phyloP scores from a whole-genome alignment of 352 stramenopile genomes.

The Thraustochytrium sp. region DNA sequence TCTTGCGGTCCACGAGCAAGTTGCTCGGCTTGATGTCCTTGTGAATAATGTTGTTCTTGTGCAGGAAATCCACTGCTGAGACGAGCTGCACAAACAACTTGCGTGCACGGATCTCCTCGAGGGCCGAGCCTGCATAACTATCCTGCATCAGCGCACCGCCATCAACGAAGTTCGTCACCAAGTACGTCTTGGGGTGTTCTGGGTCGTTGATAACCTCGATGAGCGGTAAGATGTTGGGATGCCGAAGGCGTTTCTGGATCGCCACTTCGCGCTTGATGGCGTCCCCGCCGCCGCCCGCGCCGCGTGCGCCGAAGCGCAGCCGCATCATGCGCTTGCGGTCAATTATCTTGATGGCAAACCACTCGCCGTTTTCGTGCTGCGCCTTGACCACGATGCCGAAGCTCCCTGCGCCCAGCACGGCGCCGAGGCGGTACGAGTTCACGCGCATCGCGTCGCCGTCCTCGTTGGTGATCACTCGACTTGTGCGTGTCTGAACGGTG shows the following conservation, averaged over 20 bases:
- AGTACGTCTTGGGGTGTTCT: slow-evolving; percentile 82
- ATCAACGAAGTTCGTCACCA: slow-evolving; percentile 86
- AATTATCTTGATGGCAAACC: slow-evolving; percentile 27
- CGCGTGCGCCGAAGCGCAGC: background rate
- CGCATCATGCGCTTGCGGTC: slow-evolving; percentile 8
- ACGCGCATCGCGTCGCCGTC: slow-evolving; percentile 2
- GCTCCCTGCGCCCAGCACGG: background rate
- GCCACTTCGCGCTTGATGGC: slow-evolving; percentile 72
- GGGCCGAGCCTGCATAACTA: slow-evolving; percentile 56
- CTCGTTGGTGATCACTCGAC: background rate
- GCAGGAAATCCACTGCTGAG: slow-evolving; percentile 75
- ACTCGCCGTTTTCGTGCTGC: background rate
- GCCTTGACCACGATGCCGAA: slow-evolving; percentile 25
- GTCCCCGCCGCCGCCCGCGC: background rate
- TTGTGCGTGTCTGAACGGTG: background rate
- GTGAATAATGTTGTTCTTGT: slow-evolving; percentile 85
- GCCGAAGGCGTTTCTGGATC: slow-evolving; percentile 90
- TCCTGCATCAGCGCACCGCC: slow-evolving; percentile 77
- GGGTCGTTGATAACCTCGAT: slow-evolving; percentile 89
- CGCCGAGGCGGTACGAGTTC: background rate
- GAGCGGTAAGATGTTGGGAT: slow-evolving; percentile 85
- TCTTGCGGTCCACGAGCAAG: slow-evolving; percentile 7
- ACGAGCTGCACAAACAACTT: slow-evolving; percentile 70
- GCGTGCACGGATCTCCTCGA: background rate
- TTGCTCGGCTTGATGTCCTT: slow-evolving; percentile 75